Conservation (phyloP, 192 early-diverging fungal genomes). For the Globomyces pollinis-pini region DNA sequence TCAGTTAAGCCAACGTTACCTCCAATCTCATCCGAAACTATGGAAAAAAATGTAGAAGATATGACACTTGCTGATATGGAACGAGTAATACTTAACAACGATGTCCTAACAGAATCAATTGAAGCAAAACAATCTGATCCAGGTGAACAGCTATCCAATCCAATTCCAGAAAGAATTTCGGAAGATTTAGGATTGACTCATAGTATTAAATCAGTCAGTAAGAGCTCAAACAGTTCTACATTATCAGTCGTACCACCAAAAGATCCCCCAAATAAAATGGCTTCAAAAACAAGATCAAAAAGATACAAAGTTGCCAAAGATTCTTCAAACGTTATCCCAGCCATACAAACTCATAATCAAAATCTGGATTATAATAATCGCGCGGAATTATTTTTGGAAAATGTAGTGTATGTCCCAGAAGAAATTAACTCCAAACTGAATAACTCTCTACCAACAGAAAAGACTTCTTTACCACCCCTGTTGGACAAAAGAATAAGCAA, state of each 20-base stretch:
- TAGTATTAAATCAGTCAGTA: too few species aligned
- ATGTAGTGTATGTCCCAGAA: neutral
- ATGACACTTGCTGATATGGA: too few species aligned
- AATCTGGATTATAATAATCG: conserved; percentile 8
- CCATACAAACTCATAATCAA: conserved; percentile 1
- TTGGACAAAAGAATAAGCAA: neutral
- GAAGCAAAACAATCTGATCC: neutral
- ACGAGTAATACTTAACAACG: too few species aligned
- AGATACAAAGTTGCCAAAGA: neutral
- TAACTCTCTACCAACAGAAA: too few species aligned
- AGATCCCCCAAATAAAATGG: neutral
- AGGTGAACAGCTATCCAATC: neutral
- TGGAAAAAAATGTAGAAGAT: too few species aligned
- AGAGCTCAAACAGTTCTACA: too few species aligned
- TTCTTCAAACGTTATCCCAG: neutral
- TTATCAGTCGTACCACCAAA: neutral
- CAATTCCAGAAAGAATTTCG: neutral
- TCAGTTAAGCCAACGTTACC: too few species aligned
- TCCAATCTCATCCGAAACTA: too few species aligned
- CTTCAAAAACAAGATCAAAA: neutral
- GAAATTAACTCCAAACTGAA: neutral
- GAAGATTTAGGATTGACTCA: too few species aligned
- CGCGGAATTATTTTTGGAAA: conserved; percentile 2
- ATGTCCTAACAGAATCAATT: neutral
- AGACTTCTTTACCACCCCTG: neutral